Percentiles rank a stretch among this genome's conserved stretches.
phyloP scores from a whole-genome alignment of 2,329 filamentous ascomycete species.

The Hirsutella thompsonii region DNA sequence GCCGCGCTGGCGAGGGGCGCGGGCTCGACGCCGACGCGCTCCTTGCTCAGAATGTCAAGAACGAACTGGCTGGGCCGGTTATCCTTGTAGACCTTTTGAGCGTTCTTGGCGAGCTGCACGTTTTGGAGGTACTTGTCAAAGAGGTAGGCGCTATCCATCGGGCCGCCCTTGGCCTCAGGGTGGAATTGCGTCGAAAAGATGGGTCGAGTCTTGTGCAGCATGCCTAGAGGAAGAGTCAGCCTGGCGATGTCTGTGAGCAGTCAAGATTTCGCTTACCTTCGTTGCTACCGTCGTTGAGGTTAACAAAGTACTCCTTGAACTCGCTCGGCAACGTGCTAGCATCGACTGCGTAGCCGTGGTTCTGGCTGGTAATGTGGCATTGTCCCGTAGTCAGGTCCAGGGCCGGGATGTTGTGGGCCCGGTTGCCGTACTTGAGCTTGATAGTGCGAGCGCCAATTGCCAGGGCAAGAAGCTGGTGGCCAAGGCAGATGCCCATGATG shows the following conservation, averaged over 20 bases:
- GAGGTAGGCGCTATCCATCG: conserved; percentile 87
- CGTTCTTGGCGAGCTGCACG: conserved; percentile 79
- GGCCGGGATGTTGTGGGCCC: conserved; percentile 95
- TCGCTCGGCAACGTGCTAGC: conserved; percentile 67
- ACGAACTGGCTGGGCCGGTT: conserved; percentile 79
- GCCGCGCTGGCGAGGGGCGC: conserved; percentile 37
- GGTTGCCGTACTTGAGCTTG: conserved; percentile 99
- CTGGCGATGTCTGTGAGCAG: too few relatives aligned
- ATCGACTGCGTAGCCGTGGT: conserved; percentile 95
- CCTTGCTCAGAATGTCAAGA: conserved; percentile 83
- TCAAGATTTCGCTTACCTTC: too few relatives aligned
- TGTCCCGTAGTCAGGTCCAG: conserved; percentile 89
- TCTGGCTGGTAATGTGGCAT: conserved; percentile 98
- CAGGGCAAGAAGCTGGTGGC: conserved; percentile 88
- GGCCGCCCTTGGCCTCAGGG: conserved; percentile 93
- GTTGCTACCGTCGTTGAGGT: conserved; percentile 94
- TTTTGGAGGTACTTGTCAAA: conserved; percentile 95
- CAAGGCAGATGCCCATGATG: conserved; percentile 95
- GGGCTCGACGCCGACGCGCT: conserved; percentile 81
- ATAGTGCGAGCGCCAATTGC: conserved; percentile 80
- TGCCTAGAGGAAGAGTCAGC: conserved; percentile 28
- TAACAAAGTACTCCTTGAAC: conserved; percentile 97
- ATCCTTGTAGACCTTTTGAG: conserved; percentile 66
- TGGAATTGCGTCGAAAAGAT: conserved; percentile 99
- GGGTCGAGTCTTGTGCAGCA: conserved; percentile 90